A percentile compares a stretch with the other conserved stretches of the same genome.
phyloP scores from a whole-genome alignment of 257 asterid species.

The Gynochthodes officinalis region DNA sequence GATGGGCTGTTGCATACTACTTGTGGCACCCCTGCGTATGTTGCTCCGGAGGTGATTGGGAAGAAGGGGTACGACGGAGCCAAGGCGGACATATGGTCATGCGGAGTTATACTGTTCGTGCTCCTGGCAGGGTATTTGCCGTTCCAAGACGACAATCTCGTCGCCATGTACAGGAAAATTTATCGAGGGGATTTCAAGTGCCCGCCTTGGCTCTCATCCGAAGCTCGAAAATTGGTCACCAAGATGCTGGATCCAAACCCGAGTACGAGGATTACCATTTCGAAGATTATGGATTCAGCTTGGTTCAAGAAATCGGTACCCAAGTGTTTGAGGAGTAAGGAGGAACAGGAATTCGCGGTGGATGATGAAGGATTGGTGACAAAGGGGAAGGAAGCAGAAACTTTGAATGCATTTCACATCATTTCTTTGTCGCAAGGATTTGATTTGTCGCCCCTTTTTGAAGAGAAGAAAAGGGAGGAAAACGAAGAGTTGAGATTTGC shows the following conservation, averaged over 20 bases:
- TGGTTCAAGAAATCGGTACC: constrained; percentile 52
- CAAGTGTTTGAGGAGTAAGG: constrained; percentile 13
- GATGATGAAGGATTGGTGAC: constrained; percentile 16
- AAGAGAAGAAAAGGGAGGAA: constrained; percentile 40
- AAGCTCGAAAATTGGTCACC: constrained; percentile 39
- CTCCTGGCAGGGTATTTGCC: constrained; percentile 52
- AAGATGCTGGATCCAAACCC: constrained; percentile 59
- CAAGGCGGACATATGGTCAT: constrained; percentile 58
- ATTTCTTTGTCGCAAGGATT: constrained; percentile 54
- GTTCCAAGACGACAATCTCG: constrained; percentile 44
- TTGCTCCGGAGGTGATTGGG: constrained; percentile 53
- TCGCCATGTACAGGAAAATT: constrained; percentile 45
- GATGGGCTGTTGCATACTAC: constrained; percentile 53
- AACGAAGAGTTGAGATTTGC: constrained; percentile 45
- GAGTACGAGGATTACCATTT: constrained; percentile 29
- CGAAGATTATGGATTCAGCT: constrained; percentile 40
- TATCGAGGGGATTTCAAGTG: constrained; percentile 55
- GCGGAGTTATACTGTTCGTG: constrained; percentile 48
- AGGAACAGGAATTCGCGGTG: constrained; percentile 25
- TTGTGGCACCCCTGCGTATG: constrained; percentile 56
- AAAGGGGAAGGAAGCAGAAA: constrained; percentile 30
- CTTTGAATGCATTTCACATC: constrained; percentile 51
- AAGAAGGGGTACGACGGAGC: constrained; percentile 57
- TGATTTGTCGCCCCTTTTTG: constrained; percentile 48
- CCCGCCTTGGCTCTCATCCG: constrained; percentile 56